Conservation (phyloP, 2,329 filamentous ascomycete genomes). For the Curvularia hawaiiensis region DNA sequence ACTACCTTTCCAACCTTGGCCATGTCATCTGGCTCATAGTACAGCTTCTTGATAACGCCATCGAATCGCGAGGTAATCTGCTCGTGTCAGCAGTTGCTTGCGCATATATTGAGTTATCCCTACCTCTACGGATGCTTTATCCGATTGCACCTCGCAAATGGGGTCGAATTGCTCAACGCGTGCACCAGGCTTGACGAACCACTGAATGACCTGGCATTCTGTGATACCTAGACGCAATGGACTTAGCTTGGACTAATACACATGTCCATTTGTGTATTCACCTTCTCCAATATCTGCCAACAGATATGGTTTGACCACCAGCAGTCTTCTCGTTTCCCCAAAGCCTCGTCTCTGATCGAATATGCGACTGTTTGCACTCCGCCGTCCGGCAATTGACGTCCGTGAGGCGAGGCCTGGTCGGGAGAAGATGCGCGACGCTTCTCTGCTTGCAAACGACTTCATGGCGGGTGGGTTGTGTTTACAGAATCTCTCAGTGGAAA, state of each 20-base stretch:
- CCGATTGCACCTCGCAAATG: conserved; percentile 96
- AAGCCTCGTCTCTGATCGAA: conserved; percentile 47
- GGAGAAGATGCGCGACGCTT: conserved; percentile 36
- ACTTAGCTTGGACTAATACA: not conserved
- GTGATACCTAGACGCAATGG: conserved; percentile 73
- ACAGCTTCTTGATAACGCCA: conserved; percentile 92
- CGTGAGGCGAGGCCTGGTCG: conserved; percentile 28
- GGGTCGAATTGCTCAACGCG: conserved; percentile 98
- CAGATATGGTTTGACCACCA: conserved; percentile 76
- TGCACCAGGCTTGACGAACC: conserved; percentile 97
- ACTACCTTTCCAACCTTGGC: conserved; percentile 81
- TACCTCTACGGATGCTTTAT: conserved; percentile 79
- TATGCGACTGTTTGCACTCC: conserved; percentile 26
- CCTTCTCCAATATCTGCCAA: conserved; percentile 88
- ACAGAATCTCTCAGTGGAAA: conserved; percentile 19
- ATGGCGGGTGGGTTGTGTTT: conserved; percentile 26
- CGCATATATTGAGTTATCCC: not conserved
- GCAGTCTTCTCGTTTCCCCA: conserved; percentile 36
- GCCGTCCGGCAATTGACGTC: conserved; percentile 31
- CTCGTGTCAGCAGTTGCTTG: conserved; percentile 14
- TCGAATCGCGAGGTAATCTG: conserved; percentile 95
- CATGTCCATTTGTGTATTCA: conserved; percentile 44
- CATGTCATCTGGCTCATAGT: conserved; percentile 96
- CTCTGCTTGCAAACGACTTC: conserved; percentile 40
- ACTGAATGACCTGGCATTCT: conserved; percentile 98